These are phyloP conservation scores for Kluyveromyces starmeri DNA, from an alignment of 805 yeast genomes.

Conservation along the genomic window DNA sequence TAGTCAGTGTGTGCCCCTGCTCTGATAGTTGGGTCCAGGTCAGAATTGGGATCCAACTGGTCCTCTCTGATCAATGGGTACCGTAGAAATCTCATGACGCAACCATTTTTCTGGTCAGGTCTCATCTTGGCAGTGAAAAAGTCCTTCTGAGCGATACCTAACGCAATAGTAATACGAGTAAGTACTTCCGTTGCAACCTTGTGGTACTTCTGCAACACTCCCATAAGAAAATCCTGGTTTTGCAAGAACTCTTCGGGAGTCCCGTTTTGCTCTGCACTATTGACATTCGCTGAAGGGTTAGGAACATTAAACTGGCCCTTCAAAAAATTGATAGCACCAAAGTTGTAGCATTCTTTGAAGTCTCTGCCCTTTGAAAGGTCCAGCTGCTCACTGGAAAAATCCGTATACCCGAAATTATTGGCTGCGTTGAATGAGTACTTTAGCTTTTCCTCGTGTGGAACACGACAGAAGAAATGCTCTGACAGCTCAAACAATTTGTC, in stretches of 20 bases:
- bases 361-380: slow-evolving; percentile 37
- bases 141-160: slow-evolving; percentile 44
- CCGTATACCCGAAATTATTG: slow-evolving; percentile 54
- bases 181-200: slow-evolving; percentile 42
- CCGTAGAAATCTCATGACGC: slow-evolving; percentile 60
- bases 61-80: slow-evolving; percentile 51
- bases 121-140: slow-evolving; percentile 61
- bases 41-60: slow-evolving; percentile 8
- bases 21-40: slow-evolving; percentile 44
- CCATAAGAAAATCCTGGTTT: slow-evolving; percentile 34
- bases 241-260: slow-evolving; percentile 47
- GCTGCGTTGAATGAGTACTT: slow-evolving; percentile 39
- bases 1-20: slow-evolving; percentile 89
- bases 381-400: slow-evolving; percentile 42
- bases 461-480: slow-evolving; percentile 37
- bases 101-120: slow-evolving; percentile 44
- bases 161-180: slow-evolving; percentile 49
- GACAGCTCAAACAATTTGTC: slow-evolving; percentile 42
- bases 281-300: slow-evolving; percentile 5
- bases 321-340: slow-evolving; percentile 43
- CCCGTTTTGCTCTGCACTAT: slow-evolving; percentile 22
- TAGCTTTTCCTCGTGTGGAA: slow-evolving; percentile 43
- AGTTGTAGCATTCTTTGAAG: slow-evolving; percentile 64
- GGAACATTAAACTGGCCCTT: slow-evolving; percentile 35
- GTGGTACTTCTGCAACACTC: slow-evolving; percentile 38